Percentiles rank a stretch among this genome's conserved stretches.
These are phyloP conservation scores for Triangularia verruculosa DNA, from an alignment of 2,329 filamentous ascomycete genomes.

Conservation along the genomic window DNA sequence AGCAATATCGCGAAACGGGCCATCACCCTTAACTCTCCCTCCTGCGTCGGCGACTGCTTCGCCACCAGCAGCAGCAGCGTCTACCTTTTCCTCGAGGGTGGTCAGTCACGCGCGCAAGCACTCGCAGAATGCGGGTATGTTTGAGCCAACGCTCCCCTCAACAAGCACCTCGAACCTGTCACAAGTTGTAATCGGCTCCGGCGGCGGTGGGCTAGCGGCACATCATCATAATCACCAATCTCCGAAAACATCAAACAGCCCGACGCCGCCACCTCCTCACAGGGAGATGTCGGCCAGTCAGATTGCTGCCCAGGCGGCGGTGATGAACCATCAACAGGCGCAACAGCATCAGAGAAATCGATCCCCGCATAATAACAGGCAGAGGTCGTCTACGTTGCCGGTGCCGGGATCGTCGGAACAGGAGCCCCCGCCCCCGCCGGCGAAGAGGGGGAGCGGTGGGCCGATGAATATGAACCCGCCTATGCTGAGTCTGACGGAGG, in stretches of 20 bases:
- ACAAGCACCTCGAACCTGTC: constrained; percentile 55
- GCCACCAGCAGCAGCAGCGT: too few species aligned
- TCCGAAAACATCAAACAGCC: constrained; percentile 33
- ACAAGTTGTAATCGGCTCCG: constrained; percentile 42
- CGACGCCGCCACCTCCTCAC: constrained; percentile 30
- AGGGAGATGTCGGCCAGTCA: constrained; percentile 62
- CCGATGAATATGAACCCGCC: constrained; percentile 61
- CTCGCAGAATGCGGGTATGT: constrained; percentile 72
- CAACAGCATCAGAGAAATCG: constrained; percentile 50
- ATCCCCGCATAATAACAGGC: constrained; percentile 45
- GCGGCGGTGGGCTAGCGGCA: too few species aligned
- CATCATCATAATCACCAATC: constrained; percentile 42
- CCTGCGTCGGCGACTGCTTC: constrained; percentile 35
- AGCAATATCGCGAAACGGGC: constrained; percentile 32
- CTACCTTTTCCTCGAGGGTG: constrained; percentile 33
- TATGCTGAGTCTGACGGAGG: constrained; percentile 61
- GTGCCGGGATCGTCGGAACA: constrained; percentile 48
- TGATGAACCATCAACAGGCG: constrained; percentile 55
- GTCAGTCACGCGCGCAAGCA: constrained; percentile 57
- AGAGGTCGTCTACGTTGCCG: constrained; percentile 72
- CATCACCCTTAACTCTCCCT: constrained; percentile 43
- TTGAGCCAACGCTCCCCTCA: constrained; percentile 69
- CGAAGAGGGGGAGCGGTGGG: constrained; percentile 44
- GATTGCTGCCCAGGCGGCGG: constrained; percentile 75
- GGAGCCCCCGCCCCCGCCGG: constrained; percentile 31